Evolutionary conservation across 2,329 filamentous ascomycete genomes (phyloP), one percentile per base, ranked within the genome.

Genomic region (Nemania abortiva): DNA sequence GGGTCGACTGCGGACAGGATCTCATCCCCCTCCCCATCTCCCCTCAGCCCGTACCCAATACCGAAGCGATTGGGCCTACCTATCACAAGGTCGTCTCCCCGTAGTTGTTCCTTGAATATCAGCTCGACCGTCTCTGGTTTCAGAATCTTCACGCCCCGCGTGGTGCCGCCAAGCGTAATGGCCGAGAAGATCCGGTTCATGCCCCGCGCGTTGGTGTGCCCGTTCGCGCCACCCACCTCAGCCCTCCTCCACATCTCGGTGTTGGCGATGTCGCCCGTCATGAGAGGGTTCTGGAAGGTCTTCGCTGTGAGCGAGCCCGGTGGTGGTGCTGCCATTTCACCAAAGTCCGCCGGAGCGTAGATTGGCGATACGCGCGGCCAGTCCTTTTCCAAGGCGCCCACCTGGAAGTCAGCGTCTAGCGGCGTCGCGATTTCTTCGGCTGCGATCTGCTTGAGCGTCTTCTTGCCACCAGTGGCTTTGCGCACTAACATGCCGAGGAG

Each of bases 91-190:
- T 87, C 85, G 0, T 60, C 15, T 0, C 84, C 84, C 11, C 76
- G 72, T 0, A 79, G 52, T 70, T 86, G 84, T 56, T 85, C 82
- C 27, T 83, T 63, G 54, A 85, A 81, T 60, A 86, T 83, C 39
- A 81, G 71, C 6, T 84, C 80, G 6, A 85, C 77, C 0, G 83
- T 85, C 37, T 42, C 37, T 20, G 78, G 62, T 0, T 79, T 77
- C 13, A 18, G 11, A 22, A 9, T 49, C 47, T 15, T 72, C 69
- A 13, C 15, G 37, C 37, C 37, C 6, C 11, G 6, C 37, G 37
- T 42, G 3, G 37, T 42, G 6, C 68, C 71, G 0, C 70, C 74
- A 3, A 76, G 87, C 67, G 92, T 97, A 52, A 98, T 94, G 18
- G 49, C 37, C 6, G 82, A 82, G 7, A 84, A 75, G 22, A 87